These are phyloP conservation scores for Colletotrichum incanum DNA, from an alignment of 2,329 filamentous ascomycete genomes.

Conservation along the genomic window DNA sequence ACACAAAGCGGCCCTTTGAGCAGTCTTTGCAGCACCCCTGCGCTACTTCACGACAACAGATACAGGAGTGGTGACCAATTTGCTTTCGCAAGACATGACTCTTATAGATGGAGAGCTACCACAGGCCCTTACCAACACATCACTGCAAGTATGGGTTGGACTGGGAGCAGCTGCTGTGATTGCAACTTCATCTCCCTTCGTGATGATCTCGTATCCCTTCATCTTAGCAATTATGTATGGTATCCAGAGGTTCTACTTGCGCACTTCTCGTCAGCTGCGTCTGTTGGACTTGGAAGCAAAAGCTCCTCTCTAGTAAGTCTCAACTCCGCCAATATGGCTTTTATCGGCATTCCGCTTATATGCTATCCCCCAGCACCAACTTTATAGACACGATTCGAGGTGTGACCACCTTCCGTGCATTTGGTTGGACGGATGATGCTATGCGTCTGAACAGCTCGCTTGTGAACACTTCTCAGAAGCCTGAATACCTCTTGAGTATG, in stretches of 20 bases:
- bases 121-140: constrained; percentile 51
- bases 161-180: constrained; percentile 65
- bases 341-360: background rate
- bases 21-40: constrained; percentile 11
- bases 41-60: constrained; percentile 57
- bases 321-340: background rate
- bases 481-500: constrained; percentile 70
- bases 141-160: constrained; percentile 45
- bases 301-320: constrained; percentile 64
- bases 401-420: constrained; percentile 69
- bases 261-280: constrained; percentile 73
- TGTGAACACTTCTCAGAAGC: constrained; percentile 69
- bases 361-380: constrained; percentile 51
- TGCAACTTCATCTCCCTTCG: constrained; percentile 57
- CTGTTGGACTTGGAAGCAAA: constrained; percentile 65
- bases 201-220: constrained; percentile 56
- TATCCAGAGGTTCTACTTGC: constrained; percentile 69
- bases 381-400: constrained; percentile 72
- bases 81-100: constrained; percentile 63
- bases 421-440: constrained; percentile 64
- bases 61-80: constrained; percentile 58
- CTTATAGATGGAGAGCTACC: constrained; percentile 59
- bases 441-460: constrained; percentile 62
- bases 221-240: background rate
- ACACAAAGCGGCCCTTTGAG: background rate